These are phyloP conservation scores for Syzygium malaccense DNA, from an alignment of 441 rosid genomes.

Conservation along the genomic window DNA sequence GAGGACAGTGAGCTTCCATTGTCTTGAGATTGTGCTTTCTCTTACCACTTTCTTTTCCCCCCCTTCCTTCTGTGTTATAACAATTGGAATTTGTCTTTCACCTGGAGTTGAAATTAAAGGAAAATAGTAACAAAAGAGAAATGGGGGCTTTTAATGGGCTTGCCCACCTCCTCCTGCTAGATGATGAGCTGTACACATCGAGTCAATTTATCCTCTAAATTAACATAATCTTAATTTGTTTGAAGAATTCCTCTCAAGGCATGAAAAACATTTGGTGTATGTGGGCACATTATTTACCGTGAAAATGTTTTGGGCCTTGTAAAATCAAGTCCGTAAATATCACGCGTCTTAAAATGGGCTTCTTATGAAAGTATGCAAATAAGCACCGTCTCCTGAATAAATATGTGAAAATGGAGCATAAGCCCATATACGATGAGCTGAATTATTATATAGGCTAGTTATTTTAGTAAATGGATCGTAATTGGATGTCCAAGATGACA, in stretches of 20 bases:
- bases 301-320: not conserved
- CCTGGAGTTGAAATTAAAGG: not conserved
- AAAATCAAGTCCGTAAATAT: not conserved
- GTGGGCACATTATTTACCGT: not conserved
- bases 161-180: not conserved
- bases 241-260: not conserved
- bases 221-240: not conserved
- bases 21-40: not conserved
- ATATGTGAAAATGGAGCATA: no score
- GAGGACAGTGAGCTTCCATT: not conserved
- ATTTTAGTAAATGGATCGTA: no score
- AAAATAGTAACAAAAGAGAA: accelerated
- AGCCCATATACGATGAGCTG: no score
- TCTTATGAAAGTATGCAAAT: not conserved
- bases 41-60: not conserved
- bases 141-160: not conserved
- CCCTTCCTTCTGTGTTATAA: not conserved
- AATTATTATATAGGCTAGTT: no score
- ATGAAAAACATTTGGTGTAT: no score
- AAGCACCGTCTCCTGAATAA: no score
- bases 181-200: not conserved
- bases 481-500: no score
- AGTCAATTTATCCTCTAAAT: not conserved
- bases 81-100: not conserved
- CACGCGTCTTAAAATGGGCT: not conserved